Evolutionary conservation across 768 basidiomycete species (phyloP).

Genomic region (Tremella fuciformis): DNA sequence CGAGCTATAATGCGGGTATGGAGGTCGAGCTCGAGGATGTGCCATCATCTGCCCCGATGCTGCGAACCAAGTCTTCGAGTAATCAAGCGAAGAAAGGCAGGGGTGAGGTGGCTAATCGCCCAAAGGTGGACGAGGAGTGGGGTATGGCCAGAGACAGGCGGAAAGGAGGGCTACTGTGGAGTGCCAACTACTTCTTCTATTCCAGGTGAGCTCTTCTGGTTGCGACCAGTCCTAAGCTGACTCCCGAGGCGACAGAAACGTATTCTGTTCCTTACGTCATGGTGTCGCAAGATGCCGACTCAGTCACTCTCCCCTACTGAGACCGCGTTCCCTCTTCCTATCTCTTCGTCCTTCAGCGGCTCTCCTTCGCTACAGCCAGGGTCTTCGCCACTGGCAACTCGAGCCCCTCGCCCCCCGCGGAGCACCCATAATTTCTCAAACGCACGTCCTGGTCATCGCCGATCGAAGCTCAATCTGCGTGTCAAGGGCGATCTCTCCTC

Average conservation of each 20-base stretch:
- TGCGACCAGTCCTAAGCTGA: not conserved
- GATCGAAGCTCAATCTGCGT: conserved; percentile 21
- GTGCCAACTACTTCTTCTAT: conserved; percentile 94
- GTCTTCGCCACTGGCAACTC: not conserved
- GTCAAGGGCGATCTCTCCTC: conserved; percentile 12
- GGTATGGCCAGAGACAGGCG: conserved; percentile 21
- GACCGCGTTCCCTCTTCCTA: conserved; percentile 34
- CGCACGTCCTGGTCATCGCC: conserved; percentile 13
- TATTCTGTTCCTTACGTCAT: conserved; percentile 84
- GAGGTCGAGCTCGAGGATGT: conserved; percentile 36
- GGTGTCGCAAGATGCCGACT: conserved; percentile 64
- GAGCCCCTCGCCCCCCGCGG: conserved; percentile 5
- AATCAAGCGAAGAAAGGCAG: conserved; percentile 10
- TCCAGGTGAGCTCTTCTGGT: conserved; percentile 65
- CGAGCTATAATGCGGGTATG: conserved; percentile 40
- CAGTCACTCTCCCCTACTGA: conserved; percentile 18
- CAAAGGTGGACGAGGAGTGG: no score
- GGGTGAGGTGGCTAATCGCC: conserved; percentile 9
- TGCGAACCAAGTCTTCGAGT: conserved; percentile 4
- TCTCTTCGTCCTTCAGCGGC: conserved; percentile 32
- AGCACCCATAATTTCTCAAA: conserved; percentile 20
- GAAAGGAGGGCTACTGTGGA: conserved; percentile 80
- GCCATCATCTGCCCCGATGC: not conserved
- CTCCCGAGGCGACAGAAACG: conserved; percentile 61
- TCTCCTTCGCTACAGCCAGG: conserved; percentile 11